These are phyloP conservation scores for Calonectria honghensis DNA, from an alignment of 2,329 filamentous ascomycete genomes.

Conservation along the genomic window DNA sequence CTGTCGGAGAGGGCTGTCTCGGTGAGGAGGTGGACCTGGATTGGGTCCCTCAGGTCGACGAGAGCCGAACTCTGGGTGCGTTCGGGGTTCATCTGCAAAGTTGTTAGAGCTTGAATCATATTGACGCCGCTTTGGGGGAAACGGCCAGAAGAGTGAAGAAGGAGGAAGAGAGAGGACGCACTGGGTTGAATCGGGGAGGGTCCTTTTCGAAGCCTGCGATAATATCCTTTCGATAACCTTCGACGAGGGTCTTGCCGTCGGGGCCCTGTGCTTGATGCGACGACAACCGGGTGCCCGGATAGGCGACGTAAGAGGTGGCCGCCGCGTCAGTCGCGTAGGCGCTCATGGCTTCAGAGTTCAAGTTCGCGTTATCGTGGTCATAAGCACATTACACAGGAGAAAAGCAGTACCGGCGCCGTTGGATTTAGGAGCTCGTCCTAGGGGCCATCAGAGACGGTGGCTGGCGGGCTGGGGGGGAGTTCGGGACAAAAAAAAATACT, in stretches of 20 bases:
- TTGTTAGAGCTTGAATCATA: slow-evolving; percentile 40
- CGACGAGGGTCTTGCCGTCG: slow-evolving; percentile 70
- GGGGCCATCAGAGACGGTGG: slow-evolving; percentile 48
- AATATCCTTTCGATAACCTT: slow-evolving; percentile 76
- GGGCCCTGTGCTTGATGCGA: slow-evolving; percentile 60
- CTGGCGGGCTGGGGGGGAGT: slow-evolving; percentile 34
- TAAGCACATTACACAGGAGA: slow-evolving; percentile 49
- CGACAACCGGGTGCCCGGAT: slow-evolving; percentile 57
- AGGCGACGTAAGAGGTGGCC: slow-evolving; percentile 58
- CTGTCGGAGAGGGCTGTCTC: slow-evolving; percentile 96
- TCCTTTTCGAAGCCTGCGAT: slow-evolving; percentile 73
- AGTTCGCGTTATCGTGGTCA: slow-evolving; percentile 47
- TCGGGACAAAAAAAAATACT: slow-evolving; percentile 9
- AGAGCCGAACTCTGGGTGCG: slow-evolving; percentile 73
- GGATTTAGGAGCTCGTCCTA: slow-evolving; percentile 42
- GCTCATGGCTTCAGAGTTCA: slow-evolving; percentile 61
- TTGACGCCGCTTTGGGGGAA: background rate
- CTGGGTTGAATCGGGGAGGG: slow-evolving; percentile 74
- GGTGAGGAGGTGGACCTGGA: slow-evolving; percentile 93
- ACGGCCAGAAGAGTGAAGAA: background rate
- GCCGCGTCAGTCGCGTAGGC: slow-evolving; percentile 59
- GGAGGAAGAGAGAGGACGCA: slow-evolving; percentile 61
- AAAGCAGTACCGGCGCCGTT: slow-evolving; percentile 29
- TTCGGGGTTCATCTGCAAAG: slow-evolving; percentile 68
- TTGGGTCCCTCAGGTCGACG: slow-evolving; percentile 80